phyloP scores from a whole-genome alignment of 2,329 filamentous ascomycete species.

The Verticillium isaacii region DNA sequence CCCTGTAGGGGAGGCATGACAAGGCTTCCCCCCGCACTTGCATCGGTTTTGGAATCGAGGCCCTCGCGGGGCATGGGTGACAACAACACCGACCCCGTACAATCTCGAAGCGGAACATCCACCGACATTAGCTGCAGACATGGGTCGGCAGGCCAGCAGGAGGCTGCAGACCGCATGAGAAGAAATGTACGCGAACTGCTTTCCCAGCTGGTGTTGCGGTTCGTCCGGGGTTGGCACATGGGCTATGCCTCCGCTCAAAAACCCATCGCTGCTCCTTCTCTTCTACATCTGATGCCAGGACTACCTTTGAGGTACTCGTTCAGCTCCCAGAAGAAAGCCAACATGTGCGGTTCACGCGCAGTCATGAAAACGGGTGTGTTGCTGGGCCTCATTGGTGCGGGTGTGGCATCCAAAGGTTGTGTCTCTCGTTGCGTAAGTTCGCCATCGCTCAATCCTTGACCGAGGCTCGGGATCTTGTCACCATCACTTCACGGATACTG shows the following conservation, averaged over 20 bases:
- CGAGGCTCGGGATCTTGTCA: not conserved
- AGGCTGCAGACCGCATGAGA: not conserved
- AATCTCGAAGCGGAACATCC: not conserved
- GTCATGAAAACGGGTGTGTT: not conserved
- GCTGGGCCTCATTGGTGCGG: not conserved
- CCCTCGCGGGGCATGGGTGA: not conserved
- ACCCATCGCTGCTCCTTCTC: not conserved
- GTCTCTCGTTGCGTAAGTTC: slow-evolving; percentile 5
- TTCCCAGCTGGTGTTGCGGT: not conserved
- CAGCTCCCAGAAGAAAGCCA: not conserved
- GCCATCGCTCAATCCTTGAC: too few species aligned
- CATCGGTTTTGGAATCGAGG: not conserved
- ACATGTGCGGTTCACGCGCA: not conserved
- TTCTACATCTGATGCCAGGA: not conserved
- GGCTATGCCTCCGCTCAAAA: not conserved
- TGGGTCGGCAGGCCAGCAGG: not conserved
- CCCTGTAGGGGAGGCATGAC: not conserved
- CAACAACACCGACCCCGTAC: not conserved
- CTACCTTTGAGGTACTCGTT: not conserved
- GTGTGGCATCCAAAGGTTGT: not conserved
- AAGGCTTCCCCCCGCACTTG: not conserved
- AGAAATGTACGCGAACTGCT: not conserved
- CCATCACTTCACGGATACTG: not conserved
- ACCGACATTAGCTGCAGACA: not conserved
- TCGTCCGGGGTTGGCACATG: not conserved